Evolutionary conservation across 2,329 filamentous ascomycete genomes (phyloP).

Genomic region (Elsinoe fawcettii): DNA sequence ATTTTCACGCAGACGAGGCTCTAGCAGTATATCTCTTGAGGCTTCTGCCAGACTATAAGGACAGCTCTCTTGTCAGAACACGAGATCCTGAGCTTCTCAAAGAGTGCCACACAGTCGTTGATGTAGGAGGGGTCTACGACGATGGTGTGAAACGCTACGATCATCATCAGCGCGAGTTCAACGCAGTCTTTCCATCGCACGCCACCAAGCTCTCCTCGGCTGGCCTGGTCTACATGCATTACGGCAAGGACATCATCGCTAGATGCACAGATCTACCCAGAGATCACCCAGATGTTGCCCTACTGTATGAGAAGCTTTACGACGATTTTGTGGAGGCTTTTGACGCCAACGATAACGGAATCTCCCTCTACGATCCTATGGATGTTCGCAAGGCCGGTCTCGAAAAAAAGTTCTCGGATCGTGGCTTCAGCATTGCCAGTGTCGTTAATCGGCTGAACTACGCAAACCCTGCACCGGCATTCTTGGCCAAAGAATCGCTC

Average conservation of each 20-base stretch:
- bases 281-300: conserved; percentile 58
- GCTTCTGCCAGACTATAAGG: conserved; percentile 70
- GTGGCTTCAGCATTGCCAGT: conserved; percentile 75
- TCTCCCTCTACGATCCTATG: conserved; percentile 69
- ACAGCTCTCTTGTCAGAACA: conserved; percentile 71
- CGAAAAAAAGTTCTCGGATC: conserved; percentile 73
- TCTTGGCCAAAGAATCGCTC: conserved; percentile 18
- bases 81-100: conserved; percentile 72
- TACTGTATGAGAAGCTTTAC: conserved; percentile 86
- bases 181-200: conserved; percentile 73
- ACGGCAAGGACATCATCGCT: conserved; percentile 76
- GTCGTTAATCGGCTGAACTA: conserved; percentile 83
- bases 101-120: conserved; percentile 88
- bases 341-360: conserved; percentile 95
- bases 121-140: conserved; percentile 95
- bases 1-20: conserved; percentile 98
- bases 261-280: conserved; percentile 52
- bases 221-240: conserved; percentile 92
- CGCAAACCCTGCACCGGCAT: conserved; percentile 34
- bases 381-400: conserved; percentile 62
- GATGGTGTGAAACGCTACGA: conserved; percentile 71
- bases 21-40: conserved; percentile 94
- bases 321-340: conserved; percentile 89
- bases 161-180: conserved; percentile 93
- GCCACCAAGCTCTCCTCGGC: conserved; percentile 87